A percentile compares a stretch with the other conserved stretches of the same genome.
Conservation (phyloP, 2,329 filamentous ascomycete genomes). For the Pestalotiopsis sp. region DNA sequence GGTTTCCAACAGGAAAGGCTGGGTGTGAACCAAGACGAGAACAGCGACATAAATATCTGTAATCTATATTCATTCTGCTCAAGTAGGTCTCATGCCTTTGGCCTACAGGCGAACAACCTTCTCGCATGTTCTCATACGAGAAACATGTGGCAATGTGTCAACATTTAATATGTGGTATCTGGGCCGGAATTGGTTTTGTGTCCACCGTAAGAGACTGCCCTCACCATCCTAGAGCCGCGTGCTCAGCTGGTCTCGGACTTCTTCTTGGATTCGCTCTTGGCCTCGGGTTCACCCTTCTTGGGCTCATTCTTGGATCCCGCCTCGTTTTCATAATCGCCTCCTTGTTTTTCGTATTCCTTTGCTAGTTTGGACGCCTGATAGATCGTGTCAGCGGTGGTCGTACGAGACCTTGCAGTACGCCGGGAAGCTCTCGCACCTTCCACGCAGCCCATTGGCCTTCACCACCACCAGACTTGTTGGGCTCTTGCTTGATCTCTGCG, state of each 20-base stretch:
- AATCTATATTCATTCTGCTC: too few species aligned
- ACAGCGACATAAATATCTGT: too few species aligned
- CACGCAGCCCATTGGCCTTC: slow-evolving; percentile 42
- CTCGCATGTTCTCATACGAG: too few species aligned
- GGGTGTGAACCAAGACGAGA: too few species aligned
- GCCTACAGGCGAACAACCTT: too few species aligned
- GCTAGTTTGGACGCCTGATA: slow-evolving; percentile 38
- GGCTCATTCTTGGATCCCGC: slow-evolving; percentile 41
- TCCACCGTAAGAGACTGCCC: too few species aligned
- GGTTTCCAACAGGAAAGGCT: too few species aligned
- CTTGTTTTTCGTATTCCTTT: slow-evolving; percentile 45
- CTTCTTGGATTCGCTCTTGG: slow-evolving; percentile 18
- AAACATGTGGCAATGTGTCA: too few species aligned
- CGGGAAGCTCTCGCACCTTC: slow-evolving; percentile 29
- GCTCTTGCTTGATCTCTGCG: slow-evolving; percentile 43
- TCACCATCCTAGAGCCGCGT: neutral
- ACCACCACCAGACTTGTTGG: slow-evolving; percentile 43
- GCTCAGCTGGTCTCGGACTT: slow-evolving; percentile 1
- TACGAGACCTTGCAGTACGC: neutral
- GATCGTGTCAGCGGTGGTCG: neutral
- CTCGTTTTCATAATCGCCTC: slow-evolving; percentile 43
- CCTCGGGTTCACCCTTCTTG: slow-evolving; percentile 24
- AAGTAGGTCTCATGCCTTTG: too few species aligned
- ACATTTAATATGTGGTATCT: neutral
- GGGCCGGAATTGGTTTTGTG: neutral